A percentile compares a stretch with the other conserved stretches of the same genome.
Conservation (phyloP, 2,329 filamentous ascomycete species). For the Ophiostoma ulmi region DNA sequence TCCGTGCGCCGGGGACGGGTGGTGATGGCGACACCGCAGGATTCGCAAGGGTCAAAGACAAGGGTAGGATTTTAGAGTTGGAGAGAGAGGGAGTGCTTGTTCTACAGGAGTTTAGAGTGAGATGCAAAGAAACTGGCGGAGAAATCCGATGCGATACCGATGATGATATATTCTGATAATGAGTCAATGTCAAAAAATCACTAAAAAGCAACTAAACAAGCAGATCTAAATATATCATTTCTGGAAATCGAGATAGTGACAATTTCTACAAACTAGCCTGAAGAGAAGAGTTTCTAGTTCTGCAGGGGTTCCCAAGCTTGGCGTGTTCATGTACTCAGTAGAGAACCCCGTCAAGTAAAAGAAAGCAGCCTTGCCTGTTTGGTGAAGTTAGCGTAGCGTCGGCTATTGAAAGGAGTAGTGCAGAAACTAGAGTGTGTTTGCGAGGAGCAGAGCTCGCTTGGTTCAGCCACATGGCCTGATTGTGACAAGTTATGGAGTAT, state of each 20-base stretch:
- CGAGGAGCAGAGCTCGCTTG: background rate
- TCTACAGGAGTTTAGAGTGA: background rate
- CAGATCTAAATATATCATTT: background rate
- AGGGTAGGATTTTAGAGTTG: background rate
- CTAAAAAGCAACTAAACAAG: background rate
- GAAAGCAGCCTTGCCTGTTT: background rate
- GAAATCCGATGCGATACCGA: background rate
- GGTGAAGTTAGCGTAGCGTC: background rate
- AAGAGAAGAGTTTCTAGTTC: background rate
- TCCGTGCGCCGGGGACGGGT: conserved; percentile 1
- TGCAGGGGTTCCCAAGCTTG: conserved; percentile 7
- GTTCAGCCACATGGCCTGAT: conserved; percentile 6
- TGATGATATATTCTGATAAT: background rate
- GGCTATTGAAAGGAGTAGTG: background rate
- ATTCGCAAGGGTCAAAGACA: background rate
- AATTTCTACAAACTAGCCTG: background rate
- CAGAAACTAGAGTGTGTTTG: background rate
- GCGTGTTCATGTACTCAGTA: background rate
- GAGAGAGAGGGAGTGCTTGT: background rate
- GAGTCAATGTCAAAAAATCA: background rate
- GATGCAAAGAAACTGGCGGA: background rate
- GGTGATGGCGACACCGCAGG: conserved; percentile 8
- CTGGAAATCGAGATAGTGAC: background rate
- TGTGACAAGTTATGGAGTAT: background rate
- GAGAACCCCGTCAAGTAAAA: too few species aligned